Conservation (phyloP, 768 basidiomycete species). For the Mycena sanguinolenta region DNA sequence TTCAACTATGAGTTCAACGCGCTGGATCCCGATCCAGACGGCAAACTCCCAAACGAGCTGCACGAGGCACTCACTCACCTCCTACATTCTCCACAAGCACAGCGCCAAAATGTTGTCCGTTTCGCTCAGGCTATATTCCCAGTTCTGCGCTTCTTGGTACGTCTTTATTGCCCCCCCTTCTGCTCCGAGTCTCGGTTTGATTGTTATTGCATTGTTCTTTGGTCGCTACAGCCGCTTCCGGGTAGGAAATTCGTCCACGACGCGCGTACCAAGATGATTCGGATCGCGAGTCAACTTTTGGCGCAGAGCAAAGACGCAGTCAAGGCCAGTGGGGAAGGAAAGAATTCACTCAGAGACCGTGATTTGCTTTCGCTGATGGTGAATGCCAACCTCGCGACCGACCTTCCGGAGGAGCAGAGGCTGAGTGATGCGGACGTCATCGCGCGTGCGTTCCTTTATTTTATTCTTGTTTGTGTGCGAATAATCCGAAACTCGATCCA, state of each 20-base stretch:
- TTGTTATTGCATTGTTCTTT: no score
- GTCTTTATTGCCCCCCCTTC: no score
- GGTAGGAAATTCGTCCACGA: slow-evolving; percentile 30
- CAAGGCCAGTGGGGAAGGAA: slow-evolving; percentile 41
- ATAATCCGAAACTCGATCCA: slow-evolving; percentile 32
- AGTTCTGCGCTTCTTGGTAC: slow-evolving; percentile 45
- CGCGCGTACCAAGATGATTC: slow-evolving; percentile 53
- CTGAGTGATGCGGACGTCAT: slow-evolving; percentile 75
- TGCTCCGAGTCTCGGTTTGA: slow-evolving; percentile 22
- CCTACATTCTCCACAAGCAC: slow-evolving; percentile 42
- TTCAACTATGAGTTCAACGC: slow-evolving; percentile 7
- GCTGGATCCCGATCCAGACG: not conserved
- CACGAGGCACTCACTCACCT: slow-evolving; percentile 55
- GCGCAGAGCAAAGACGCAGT: slow-evolving; percentile 54
- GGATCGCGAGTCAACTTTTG: slow-evolving; percentile 64
- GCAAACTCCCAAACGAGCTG: slow-evolving; percentile 47
- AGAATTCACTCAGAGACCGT: slow-evolving; percentile 45
- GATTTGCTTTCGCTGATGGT: slow-evolving; percentile 75
- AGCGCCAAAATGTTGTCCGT: slow-evolving; percentile 34
- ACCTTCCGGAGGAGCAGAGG: slow-evolving; percentile 65
- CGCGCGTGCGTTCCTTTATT: slow-evolving; percentile 52
- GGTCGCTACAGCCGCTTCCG: not conserved
- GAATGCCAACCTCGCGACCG: slow-evolving; percentile 73
- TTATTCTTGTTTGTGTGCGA: not conserved
- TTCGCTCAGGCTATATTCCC: not conserved